Percentiles rank a stretch among this genome's conserved stretches.
Conservation (phyloP, 768 basidiomycete genomes). For the Boletus coccyginus region DNA sequence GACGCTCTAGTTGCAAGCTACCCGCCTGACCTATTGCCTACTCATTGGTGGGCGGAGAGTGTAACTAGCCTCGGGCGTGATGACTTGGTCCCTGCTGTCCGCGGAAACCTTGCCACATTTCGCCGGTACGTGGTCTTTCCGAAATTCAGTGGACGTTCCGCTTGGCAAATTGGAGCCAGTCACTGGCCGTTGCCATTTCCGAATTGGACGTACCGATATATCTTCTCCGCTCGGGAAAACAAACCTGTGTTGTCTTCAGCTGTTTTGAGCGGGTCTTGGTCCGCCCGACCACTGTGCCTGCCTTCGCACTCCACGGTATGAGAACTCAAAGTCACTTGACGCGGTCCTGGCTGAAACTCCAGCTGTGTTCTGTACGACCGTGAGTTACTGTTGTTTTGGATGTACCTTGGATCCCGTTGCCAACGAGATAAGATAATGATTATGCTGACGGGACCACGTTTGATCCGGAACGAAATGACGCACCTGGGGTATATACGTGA, state of each 20-base stretch:
- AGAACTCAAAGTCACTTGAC: neutral
- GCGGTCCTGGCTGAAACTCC: neutral
- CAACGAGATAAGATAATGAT: conserved; percentile 29
- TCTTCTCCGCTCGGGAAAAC: no score
- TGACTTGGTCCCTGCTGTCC: neutral
- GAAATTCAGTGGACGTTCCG: neutral
- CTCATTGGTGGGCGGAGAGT: neutral
- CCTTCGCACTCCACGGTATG: neutral
- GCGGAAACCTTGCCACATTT: neutral
- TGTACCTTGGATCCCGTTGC: neutral
- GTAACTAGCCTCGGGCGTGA: neutral
- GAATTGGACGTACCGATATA: neutral
- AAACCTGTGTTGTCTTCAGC: neutral
- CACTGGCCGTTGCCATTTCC: neutral
- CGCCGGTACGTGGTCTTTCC: neutral
- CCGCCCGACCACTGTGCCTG: neutral
- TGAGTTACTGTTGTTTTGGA: neutral
- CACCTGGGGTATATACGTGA: conserved; percentile 25
- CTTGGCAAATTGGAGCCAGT: neutral
- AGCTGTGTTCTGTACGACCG: neutral
- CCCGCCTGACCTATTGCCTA: neutral
- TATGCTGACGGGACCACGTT: conserved; percentile 1
- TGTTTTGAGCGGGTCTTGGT: neutral
- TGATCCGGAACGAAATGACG: conserved; percentile 34
- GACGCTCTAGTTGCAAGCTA: neutral